Evolutionary conservation across 2,329 filamentous ascomycete species (phyloP).

Genomic region (Exophiala xenobiotica): DNA sequence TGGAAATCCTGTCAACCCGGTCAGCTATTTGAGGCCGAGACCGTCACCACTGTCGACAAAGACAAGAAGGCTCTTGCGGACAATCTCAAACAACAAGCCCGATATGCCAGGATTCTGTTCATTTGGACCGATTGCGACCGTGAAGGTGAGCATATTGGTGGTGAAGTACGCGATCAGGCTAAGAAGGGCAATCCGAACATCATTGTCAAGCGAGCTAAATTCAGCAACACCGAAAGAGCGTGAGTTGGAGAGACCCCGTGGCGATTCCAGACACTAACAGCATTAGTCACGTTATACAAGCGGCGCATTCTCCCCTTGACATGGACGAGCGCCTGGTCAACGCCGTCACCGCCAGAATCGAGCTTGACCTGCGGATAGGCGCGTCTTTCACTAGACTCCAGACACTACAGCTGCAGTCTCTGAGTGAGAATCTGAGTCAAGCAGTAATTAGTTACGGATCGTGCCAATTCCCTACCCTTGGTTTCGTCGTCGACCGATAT

Average conservation of each 20-base stretch:
- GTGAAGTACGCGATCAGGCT: slow-evolving; percentile 83
- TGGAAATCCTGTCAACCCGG: slow-evolving; percentile 81
- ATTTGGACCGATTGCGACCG: slow-evolving; percentile 99
- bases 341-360: slow-evolving; percentile 84
- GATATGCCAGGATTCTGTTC: slow-evolving; percentile 70
- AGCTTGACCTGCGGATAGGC: slow-evolving; percentile 88
- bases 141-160: slow-evolving; percentile 94
- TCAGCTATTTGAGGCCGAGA: slow-evolving; percentile 76
- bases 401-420: slow-evolving; percentile 70
- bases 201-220: slow-evolving; percentile 79
- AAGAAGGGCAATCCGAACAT: slow-evolving; percentile 69
- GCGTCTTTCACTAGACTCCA: slow-evolving; percentile 89
- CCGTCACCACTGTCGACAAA: slow-evolving; percentile 68
- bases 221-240: slow-evolving; percentile 94
- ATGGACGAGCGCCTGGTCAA: slow-evolving; percentile 84
- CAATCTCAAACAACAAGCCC: slow-evolving; percentile 80
- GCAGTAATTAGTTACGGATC: slow-evolving; percentile 82
- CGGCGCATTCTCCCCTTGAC: slow-evolving; percentile 71
- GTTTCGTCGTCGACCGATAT: slow-evolving; percentile 95
- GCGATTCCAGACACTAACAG: no score
- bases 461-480: slow-evolving; percentile 94
- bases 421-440: slow-evolving; percentile 66
- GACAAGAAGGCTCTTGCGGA: slow-evolving; percentile 77
- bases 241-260: slow-evolving; percentile 54
- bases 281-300: slow-evolving; percentile 77